A percentile compares a stretch with the other conserved stretches of the same genome.
Evolutionary conservation across 495 filamentous ascomycete species (phyloP).

Genomic region (Penicillium daleae): DNA sequence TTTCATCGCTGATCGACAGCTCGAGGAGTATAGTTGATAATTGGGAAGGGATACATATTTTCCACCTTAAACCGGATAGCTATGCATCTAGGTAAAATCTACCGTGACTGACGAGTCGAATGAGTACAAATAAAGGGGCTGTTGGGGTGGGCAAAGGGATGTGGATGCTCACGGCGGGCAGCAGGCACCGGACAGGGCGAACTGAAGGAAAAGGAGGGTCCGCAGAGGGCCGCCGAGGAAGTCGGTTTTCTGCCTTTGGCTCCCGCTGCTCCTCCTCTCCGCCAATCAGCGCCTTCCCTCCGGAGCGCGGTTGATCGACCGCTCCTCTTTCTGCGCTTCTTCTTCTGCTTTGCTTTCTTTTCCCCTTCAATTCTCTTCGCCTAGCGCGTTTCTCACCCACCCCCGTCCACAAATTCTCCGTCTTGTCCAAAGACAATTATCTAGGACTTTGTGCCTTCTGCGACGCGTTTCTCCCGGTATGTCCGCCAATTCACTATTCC

Average conservation of each 20-base stretch:
- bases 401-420: conserved; percentile 5
- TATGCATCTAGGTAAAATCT: conserved; percentile 17
- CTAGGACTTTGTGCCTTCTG: conserved; percentile 3
- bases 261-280: conserved; percentile 49
- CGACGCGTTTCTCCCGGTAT: conserved; percentile 32
- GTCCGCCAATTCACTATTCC: conserved; percentile 15
- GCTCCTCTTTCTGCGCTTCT: conserved; percentile 41
- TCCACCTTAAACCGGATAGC: not conserved
- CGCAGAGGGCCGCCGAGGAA: conserved; percentile 5
- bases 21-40: conserved; percentile 24
- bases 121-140: conserved; percentile 42
- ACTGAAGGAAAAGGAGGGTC: conserved; percentile 23
- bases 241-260: conserved; percentile 32
- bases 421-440: not conserved
- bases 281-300: conserved; percentile 43
- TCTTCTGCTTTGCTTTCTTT: conserved; percentile 33
- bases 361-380: conserved; percentile 35
- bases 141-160: conserved; percentile 26
- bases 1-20: not conserved
- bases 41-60: not conserved
- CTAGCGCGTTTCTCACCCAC: conserved; percentile 10
- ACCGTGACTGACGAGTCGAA: conserved; percentile 41
- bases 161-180: conserved; percentile 10
- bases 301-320: conserved; percentile 44
- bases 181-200: conserved; percentile 4